Conservation (phyloP, 2,329 filamentous ascomycete genomes). For the Stachybotrys chlorohalonatus region DNA sequence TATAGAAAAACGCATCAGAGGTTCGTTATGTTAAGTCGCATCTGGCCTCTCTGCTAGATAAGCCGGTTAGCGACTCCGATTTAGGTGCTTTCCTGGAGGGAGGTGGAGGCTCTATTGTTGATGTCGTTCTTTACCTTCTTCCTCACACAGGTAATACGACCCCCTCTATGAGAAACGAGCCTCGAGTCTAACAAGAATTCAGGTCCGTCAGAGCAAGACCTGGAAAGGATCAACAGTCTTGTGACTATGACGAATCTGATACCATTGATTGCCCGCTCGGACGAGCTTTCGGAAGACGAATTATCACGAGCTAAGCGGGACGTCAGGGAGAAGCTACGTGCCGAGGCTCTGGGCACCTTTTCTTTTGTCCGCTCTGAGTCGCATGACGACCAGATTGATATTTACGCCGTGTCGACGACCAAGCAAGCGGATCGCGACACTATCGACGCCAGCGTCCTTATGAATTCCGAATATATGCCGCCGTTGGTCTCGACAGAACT, state of each 20-base stretch:
- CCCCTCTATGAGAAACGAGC: not conserved
- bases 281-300: constrained; percentile 53
- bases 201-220: constrained; percentile 37
- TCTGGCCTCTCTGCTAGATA: constrained; percentile 17
- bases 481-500: constrained; percentile 74
- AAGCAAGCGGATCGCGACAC: constrained; percentile 63
- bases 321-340: constrained; percentile 46
- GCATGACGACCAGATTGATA: constrained; percentile 26
- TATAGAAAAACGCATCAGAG: not conserved
- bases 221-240: constrained; percentile 63
- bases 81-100: constrained; percentile 70
- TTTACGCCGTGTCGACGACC: constrained; percentile 72
- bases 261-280: constrained; percentile 69
- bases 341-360: constrained; percentile 55
- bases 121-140: constrained; percentile 77
- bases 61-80: constrained; percentile 63
- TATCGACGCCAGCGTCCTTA: constrained; percentile 89
- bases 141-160: constrained; percentile 47
- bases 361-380: constrained; percentile 42
- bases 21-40: constrained; percentile 60
- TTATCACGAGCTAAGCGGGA: constrained; percentile 50
- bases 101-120: constrained; percentile 74
- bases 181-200: constrained; percentile 8
- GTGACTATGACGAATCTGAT: constrained; percentile 73
- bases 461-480: constrained; percentile 84